A percentile compares a stretch with the other conserved stretches of the same genome.
These are phyloP conservation scores for Metschnikowia matae DNA, from an alignment of 805 yeast genomes.

Conservation along the genomic window DNA sequence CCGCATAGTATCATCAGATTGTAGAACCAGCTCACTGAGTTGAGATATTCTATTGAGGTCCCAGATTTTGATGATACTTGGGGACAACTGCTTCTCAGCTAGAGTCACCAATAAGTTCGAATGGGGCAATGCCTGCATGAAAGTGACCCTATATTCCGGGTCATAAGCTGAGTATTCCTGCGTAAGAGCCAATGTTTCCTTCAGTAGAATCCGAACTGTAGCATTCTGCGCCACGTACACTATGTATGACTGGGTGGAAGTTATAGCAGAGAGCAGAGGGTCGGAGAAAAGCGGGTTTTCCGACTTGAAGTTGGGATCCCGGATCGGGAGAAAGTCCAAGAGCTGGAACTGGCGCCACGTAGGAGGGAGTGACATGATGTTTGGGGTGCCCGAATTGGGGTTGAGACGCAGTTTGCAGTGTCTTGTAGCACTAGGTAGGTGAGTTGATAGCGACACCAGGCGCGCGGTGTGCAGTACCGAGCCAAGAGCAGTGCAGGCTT, in stretches of 20 bases:
- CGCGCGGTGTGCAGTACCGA: slow-evolving; percentile 1
- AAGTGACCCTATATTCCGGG: slow-evolving; percentile 58
- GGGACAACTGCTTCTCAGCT: slow-evolving; percentile 71
- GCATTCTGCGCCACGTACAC: slow-evolving; percentile 56
- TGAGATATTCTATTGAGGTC: slow-evolving; percentile 49
- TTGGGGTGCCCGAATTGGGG: neutral
- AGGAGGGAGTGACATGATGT: slow-evolving; percentile 18
- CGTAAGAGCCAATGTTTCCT: slow-evolving; percentile 43
- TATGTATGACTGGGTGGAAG: slow-evolving; percentile 53
- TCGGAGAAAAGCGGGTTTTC: slow-evolving; percentile 73
- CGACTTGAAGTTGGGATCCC: slow-evolving; percentile 72
- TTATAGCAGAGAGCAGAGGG: slow-evolving; percentile 60
- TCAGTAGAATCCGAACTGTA: slow-evolving; percentile 49
- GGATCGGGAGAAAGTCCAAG: slow-evolving; percentile 76
- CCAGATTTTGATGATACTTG: slow-evolving; percentile 70
- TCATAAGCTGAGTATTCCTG: slow-evolving; percentile 62
- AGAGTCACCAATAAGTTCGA: slow-evolving; percentile 61
- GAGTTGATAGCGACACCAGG: slow-evolving; percentile 1
- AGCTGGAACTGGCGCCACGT: slow-evolving; percentile 82
- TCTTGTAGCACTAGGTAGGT: neutral
- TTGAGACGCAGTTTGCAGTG: slow-evolving; percentile 2
- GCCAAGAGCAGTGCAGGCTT: neutral
- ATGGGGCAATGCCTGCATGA: slow-evolving; percentile 45
- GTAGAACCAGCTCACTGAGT: slow-evolving; percentile 16
- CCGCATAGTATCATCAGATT: slow-evolving; percentile 16